Evolutionary conservation across 345 rosid species (phyloP), one percentile per base, ranked within the genome.

Genomic region (Euphorbia peplus): DNA sequence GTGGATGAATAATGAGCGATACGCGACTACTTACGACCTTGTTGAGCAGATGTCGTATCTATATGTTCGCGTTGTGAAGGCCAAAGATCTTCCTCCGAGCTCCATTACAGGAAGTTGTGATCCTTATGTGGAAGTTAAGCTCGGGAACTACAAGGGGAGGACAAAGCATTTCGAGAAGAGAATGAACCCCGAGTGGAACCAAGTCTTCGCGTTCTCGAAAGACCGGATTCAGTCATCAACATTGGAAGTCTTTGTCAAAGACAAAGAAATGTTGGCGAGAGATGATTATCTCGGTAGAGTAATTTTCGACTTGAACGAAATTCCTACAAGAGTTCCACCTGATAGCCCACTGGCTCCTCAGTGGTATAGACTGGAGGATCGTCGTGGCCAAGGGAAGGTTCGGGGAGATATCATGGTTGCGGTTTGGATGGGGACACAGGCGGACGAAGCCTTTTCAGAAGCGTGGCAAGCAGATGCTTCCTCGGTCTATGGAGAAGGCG

Each of bases 301-400:
- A 3, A 76, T 74, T 39, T 87, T 91, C 65, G 97, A 93, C 76
- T 60, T 93, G 69, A 87, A 91, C 29, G 96, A 93, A 72, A 73
- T 90, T 72, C 96, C 98, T 28, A 87, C 92, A 0, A 83, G 97
- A 79, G 97, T 93, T 64, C 97, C 97, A n/a, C 98, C 98, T 1
- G 90, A 93, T 53, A 89, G 97, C 24, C 97, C 97, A 0, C 73
- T 93, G 64, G 98, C 97, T 66, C 96, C 98, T 4, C 97, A 91
- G 64, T 93, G 97, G 98, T 89, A 86, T 64, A 72, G 88, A 44
- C 75, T 91, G 53, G 97, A 89, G 67, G 91, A 89, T 56, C 73
- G 90, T 67, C 80, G 92, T 3, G 88, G 95, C 16, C 81, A 81
- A 65, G 91, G 95, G 11, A 92, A 80, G 71, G 82, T 74, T n/a